Base-by-base conservation (phyloP, 768 basidiomycete genomes). In the Phanerochaete carnosa region DNA sequence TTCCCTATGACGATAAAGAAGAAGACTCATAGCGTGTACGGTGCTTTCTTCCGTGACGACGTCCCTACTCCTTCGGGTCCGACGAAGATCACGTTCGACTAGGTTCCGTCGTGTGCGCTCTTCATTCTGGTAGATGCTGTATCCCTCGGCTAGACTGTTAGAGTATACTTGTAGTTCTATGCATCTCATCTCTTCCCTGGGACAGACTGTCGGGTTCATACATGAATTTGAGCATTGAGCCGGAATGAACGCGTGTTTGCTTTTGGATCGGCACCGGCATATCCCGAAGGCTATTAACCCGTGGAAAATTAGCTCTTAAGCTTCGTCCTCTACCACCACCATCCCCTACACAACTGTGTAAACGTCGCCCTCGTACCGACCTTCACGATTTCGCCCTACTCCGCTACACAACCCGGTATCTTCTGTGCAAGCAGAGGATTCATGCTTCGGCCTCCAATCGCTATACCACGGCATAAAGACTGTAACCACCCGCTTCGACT, bases 1-100 rank as follows among this genome's bases (percentile, higher is more conserved):
- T 98, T 97, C 80, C 94, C 94, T 54, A 93, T 95, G 83, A 92
- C 95, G 60, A 94, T 98, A 77, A 97, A 96, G 80, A 98, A 98
- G 82, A 93, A 87, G 81, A 85, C 89, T 66, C 95, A 98, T 68
- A 78, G 92, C 22, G 89, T 84, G 45, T 98, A 97, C 66, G 95
- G 95, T 4, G 91, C 90, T 5, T 94, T 93, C 74, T 94, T 82
- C 73, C 73, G 88, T 58, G 86, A 90, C 65, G 86, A 87, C 64
- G 85, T 86, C 30, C 77, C 82, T 11, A 74, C 79, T 47, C 80
- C 82, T 25, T 80, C 80, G 23, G 84, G 78, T 1, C 86, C 89
- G n/a, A 90, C 84, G 11, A 91, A 89, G 79, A 92, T 92, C 64
- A 86, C 85, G 50, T 93, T 93, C 69, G 63, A 66, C n/a, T 64